Evolutionary conservation across 352 stramenopile genomes (phyloP).

Genomic region (Pythium diclinum): DNA sequence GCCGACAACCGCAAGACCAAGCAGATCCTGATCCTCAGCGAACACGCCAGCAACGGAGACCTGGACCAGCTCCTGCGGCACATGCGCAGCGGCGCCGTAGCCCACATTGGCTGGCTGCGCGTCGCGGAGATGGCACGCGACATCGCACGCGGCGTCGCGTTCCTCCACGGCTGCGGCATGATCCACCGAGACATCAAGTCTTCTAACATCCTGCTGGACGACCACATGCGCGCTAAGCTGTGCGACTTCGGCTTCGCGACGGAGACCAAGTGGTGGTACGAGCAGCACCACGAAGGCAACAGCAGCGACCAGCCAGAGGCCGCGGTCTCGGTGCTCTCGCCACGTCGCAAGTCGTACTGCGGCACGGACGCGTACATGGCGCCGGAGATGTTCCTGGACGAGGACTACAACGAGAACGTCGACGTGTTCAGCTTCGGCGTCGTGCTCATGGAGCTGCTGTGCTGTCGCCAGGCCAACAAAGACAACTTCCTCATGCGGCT

Average conservation of each 20-base stretch:
- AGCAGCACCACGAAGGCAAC: conserved; percentile 28
- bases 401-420: conserved; percentile 83
- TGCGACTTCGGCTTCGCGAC: conserved; percentile 87
- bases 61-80: conserved; percentile 62
- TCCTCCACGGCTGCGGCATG: conserved; percentile 89
- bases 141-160: conserved; percentile 90
- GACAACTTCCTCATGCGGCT: conserved; percentile 80
- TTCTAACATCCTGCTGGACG: conserved; percentile 84
- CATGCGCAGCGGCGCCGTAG: conserved; percentile 41
- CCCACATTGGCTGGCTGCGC: conserved; percentile 58
- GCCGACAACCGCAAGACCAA: conserved; percentile 66
- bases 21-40: conserved; percentile 82
- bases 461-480: conserved; percentile 72
- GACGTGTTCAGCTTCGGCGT: conserved; percentile 86
- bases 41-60: conserved; percentile 76
- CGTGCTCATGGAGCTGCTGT: conserved; percentile 86
- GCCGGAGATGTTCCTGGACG: conserved; percentile 80
- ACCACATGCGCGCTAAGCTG: conserved; percentile 65
- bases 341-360: conserved; percentile 81
- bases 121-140: conserved; percentile 73
- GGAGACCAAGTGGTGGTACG: conserved; percentile 45
- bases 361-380: conserved; percentile 86
- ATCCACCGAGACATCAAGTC: conserved; percentile 88
- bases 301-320: conserved; percentile 10
- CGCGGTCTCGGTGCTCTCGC: not conserved